Evolutionary conservation across 2,329 filamentous ascomycete genomes (phyloP).

Genomic region (Penicillium brevicompactum): DNA sequence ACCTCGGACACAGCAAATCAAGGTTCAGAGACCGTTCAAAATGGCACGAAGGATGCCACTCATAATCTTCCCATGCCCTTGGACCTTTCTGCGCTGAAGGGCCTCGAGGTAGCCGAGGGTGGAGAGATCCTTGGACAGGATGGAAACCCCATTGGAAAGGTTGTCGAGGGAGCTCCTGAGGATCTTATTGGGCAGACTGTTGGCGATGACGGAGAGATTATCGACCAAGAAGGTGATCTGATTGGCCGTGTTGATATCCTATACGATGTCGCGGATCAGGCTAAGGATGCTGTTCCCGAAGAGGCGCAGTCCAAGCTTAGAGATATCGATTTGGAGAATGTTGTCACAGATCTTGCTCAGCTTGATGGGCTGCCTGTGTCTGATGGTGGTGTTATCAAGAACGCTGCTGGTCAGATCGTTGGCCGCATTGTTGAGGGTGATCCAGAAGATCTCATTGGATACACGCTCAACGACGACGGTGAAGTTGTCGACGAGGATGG

Average conservation of each 20-base stretch:
- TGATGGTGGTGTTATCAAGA: constrained; percentile 56
- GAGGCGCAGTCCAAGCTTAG: constrained; percentile 17
- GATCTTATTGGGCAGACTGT: constrained; percentile 45
- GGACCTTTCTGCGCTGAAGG: constrained; percentile 41
- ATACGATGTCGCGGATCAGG: constrained; percentile 27
- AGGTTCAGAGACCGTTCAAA: too few species aligned
- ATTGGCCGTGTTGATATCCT: constrained; percentile 43
- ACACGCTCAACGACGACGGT: constrained; percentile 43
- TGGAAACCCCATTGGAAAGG: constrained; percentile 39
- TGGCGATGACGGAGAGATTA: constrained; percentile 38
- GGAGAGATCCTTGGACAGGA: constrained; percentile 40
- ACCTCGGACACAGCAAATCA: constrained; percentile 12
- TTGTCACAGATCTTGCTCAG: constrained; percentile 37
- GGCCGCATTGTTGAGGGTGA: constrained; percentile 46
- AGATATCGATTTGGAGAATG: constrained; percentile 27
- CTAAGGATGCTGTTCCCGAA: constrained; percentile 19
- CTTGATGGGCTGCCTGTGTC: constrained; percentile 48
- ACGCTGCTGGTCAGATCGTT: constrained; percentile 43
- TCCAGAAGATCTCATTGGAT: constrained; percentile 42
- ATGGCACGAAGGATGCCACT: neutral
- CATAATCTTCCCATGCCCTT: constrained; percentile 26
- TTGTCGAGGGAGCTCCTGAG: constrained; percentile 44
- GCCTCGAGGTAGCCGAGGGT: constrained; percentile 39
- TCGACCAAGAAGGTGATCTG: constrained; percentile 36
- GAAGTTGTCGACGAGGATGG: constrained; percentile 45